phyloP scores from a whole-genome alignment of 2,329 filamentous ascomycete species.

The Aspergillus fijiensis region DNA sequence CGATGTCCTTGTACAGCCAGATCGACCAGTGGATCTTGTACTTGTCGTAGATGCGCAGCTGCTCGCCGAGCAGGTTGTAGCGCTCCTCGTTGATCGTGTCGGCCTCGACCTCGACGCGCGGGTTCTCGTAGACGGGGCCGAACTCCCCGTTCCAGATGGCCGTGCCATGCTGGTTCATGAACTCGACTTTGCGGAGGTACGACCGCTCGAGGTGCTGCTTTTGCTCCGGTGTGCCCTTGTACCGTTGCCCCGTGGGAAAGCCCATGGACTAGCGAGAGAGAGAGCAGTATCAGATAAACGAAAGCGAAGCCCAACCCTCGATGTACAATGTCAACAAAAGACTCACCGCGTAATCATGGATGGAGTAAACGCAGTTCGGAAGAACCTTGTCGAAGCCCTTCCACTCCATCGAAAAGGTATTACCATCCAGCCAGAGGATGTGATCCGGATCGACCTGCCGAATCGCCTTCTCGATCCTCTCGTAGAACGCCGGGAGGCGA shows the following conservation, averaged over 20 bases:
- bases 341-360: conserved; percentile 43
- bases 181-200: conserved; percentile 51
- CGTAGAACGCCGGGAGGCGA: background rate
- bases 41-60: conserved; percentile 54
- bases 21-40: conserved; percentile 58
- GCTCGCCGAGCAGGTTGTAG: conserved; percentile 49
- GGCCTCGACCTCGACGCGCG: conserved; percentile 25
- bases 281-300: too few species aligned
- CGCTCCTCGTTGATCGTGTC: conserved; percentile 45
- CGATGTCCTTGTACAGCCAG: conserved; percentile 61
- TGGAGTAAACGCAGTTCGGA: conserved; percentile 48
- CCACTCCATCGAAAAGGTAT: conserved; percentile 49
- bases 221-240: conserved; percentile 45
- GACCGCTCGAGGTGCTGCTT: conserved; percentile 42
- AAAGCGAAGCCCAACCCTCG: too few species aligned
- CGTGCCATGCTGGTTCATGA: conserved; percentile 44
- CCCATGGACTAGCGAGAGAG: conserved; percentile 34
- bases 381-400: conserved; percentile 44
- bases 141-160: conserved; percentile 59
- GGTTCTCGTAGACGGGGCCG: conserved; percentile 43
- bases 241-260: conserved; percentile 43
- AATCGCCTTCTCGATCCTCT: background rate
- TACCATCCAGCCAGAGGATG: conserved; percentile 48
- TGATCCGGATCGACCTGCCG: conserved; percentile 47
- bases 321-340: too few species aligned